These are phyloP conservation scores for Austropuccinia psidii DNA, from an alignment of 1,284 basidiomycete species.

Conservation along the genomic window DNA sequence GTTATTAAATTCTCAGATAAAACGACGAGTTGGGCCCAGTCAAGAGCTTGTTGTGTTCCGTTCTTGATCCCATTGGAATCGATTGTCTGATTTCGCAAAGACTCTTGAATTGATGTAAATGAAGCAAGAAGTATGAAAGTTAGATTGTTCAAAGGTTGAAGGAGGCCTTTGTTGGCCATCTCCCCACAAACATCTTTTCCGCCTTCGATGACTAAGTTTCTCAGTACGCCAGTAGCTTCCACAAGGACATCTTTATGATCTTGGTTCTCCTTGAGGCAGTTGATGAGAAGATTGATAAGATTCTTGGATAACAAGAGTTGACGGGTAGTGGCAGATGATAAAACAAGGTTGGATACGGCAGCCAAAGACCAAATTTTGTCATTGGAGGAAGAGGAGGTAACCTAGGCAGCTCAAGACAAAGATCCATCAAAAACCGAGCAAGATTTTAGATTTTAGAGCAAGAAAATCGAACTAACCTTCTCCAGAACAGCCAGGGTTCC, in stretches of 20 bases:
- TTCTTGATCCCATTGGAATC: neutral
- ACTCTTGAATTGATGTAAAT: neutral
- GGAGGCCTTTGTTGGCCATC: constrained; percentile 30
- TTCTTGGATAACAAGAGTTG: constrained; percentile 27
- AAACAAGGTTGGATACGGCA: constrained; percentile 15
- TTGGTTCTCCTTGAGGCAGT: neutral
- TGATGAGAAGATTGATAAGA: constrained; percentile 11
- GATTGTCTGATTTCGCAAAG: neutral
- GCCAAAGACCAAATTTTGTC: constrained; percentile 31
- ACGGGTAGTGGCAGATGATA: constrained; percentile 25
- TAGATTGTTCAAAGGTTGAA: constrained; percentile 5
- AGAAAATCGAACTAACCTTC: neutral
- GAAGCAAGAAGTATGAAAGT: constrained; percentile 9
- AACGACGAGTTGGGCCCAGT: constrained; percentile 6
- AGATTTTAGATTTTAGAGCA: neutral
- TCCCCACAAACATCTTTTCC: constrained; percentile 32
- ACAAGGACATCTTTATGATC: constrained; percentile 18
- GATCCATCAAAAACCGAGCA: too few species aligned
- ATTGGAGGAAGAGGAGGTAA: constrained; percentile 1
- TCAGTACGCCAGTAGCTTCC: constrained; percentile 6
- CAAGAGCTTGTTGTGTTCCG: neutral
- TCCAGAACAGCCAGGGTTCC: constrained; percentile 23
- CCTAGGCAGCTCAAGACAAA: neutral
- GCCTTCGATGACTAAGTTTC: constrained; percentile 27
- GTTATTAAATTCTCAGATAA: constrained; percentile 22